Evolutionary conservation across 2,329 filamentous ascomycete genomes (phyloP).

Genomic region (Thelonectria discophora): DNA sequence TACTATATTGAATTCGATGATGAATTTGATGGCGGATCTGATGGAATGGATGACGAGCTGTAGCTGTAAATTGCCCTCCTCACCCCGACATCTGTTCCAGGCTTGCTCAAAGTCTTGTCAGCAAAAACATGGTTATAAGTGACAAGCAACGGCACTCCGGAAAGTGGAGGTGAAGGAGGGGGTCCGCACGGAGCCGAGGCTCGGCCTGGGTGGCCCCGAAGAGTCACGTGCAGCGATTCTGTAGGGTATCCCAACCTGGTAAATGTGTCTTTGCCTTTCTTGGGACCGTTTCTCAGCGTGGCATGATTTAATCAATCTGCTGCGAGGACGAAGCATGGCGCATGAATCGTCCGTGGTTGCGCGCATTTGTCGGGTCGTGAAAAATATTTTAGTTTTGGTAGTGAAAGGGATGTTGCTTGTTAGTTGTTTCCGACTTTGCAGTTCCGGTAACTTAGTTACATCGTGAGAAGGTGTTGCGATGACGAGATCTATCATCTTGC

Average conservation of each 20-base stretch:
- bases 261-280: not conserved
- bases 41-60: not conserved
- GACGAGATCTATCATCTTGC: no score
- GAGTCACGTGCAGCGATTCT: conserved; percentile 9
- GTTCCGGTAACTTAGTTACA: no score
- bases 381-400: no score
- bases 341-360: no score
- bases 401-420: no score
- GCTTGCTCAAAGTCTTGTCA: no score
- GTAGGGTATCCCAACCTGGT: conserved; percentile 2
- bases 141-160: conserved; percentile 3
- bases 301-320: no score
- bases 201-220: conserved; percentile 13
- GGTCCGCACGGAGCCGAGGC: conserved; percentile 23
- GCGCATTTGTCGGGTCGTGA: no score
- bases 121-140: conserved; percentile 11
- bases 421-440: no score
- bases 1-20: not conserved
- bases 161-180: conserved; percentile 13
- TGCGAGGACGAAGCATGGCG: not conserved
- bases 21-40: not conserved
- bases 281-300: not conserved
- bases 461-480: no score
- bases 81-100: no score
- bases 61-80: no score